Evolutionary conservation across 768 basidiomycete species (phyloP).

Genomic region (Auriscalpium vulgare): DNA sequence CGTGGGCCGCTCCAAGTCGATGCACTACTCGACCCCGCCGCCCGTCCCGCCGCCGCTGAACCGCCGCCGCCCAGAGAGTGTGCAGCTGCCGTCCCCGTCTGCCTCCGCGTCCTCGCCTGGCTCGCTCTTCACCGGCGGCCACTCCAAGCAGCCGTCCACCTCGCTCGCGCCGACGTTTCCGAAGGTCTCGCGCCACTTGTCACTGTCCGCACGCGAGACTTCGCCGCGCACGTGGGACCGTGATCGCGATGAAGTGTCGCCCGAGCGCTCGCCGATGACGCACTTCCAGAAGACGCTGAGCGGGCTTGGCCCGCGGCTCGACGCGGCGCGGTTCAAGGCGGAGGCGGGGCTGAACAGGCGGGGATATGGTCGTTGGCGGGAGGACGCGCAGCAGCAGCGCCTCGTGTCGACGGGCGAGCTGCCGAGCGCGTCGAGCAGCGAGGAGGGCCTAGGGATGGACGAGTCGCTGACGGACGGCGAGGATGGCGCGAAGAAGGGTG

Average conservation of each 20-base stretch:
- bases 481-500: slow-evolving; percentile 1
- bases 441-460: slow-evolving; percentile 14
- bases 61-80: slow-evolving; percentile 55
- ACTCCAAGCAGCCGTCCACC: slow-evolving; percentile 3
- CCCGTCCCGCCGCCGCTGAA: slow-evolving; percentile 37
- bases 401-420: slow-evolving; percentile 30
- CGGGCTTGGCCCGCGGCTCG: slow-evolving; percentile 35
- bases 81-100: slow-evolving; percentile 32
- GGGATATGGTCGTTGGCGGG: slow-evolving; percentile 41
- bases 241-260: neutral
- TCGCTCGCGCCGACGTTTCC: slow-evolving; percentile 8
- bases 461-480: slow-evolving; percentile 6
- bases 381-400: slow-evolving; percentile 27
- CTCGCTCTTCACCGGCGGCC: slow-evolving; percentile 8
- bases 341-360: slow-evolving; percentile 58
- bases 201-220: slow-evolving; percentile 22
- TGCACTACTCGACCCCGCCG: slow-evolving; percentile 38
- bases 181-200: slow-evolving; percentile 31
- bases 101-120: neutral
- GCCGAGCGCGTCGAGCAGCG: slow-evolving; percentile 20
- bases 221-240: slow-evolving; percentile 4
- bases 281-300: slow-evolving; percentile 38
- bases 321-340: slow-evolving; percentile 61
- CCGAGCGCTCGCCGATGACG: slow-evolving; percentile 26
- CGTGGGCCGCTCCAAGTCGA: slow-evolving; percentile 45